Evolutionary conservation across 148 eudicot genomes (phyloP).

Genomic region (Salicornia ramosissima): DNA sequence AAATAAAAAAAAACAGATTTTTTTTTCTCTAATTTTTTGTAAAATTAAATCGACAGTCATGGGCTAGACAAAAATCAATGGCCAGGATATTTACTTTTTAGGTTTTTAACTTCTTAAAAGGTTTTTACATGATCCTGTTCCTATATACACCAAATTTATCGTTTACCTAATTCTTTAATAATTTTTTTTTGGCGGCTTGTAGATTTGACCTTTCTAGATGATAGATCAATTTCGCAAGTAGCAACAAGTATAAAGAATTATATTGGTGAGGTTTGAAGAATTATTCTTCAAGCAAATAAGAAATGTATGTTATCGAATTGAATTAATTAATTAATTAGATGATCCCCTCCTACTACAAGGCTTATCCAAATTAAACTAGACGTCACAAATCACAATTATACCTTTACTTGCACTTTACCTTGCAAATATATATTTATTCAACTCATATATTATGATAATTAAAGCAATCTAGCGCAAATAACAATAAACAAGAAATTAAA

Average conservation of each 20-base stretch:
- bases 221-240: neutral
- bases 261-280: neutral
- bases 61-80: too few relatives aligned
- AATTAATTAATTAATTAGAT: neutral
- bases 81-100: too few relatives aligned
- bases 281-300: neutral
- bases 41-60: too few relatives aligned
- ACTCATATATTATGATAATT: too few relatives aligned
- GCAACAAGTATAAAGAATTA: neutral
- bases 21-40: too few relatives aligned
- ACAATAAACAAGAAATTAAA: too few relatives aligned
- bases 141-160: neutral
- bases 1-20: too few relatives aligned
- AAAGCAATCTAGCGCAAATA: too few relatives aligned
- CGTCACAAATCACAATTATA: neutral
- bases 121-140: too few relatives aligned
- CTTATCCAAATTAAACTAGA: neutral
- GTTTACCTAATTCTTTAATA: neutral
- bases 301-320: neutral
- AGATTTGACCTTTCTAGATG: constrained; percentile 11
- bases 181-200: neutral
- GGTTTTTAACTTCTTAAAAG: too few relatives aligned
- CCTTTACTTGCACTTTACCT: neutral
- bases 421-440: too few relatives aligned
- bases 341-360: too few relatives aligned